Percentiles rank a stretch among this genome's conserved stretches.
These are phyloP conservation scores for Rutstroemia sp. DNA, from an alignment of 2,329 filamentous ascomycete genomes.

Conservation along the genomic window DNA sequence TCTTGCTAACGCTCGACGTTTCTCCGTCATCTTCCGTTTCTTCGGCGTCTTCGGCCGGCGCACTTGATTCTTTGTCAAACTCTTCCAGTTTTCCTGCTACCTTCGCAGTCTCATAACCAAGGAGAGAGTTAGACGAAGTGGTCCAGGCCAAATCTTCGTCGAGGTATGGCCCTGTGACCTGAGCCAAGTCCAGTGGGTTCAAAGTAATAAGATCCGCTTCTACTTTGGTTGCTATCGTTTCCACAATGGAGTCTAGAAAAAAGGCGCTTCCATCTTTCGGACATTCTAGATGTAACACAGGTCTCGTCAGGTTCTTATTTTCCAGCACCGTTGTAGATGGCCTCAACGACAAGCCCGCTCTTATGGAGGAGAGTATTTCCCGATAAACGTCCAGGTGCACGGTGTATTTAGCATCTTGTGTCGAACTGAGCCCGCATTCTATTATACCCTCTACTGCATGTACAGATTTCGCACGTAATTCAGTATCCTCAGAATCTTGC, in stretches of 20 bases:
- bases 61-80: conserved; percentile 38
- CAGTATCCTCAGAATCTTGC: background rate
- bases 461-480: background rate
- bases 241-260: conserved; percentile 53
- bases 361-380: conserved; percentile 40
- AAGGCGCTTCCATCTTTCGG: conserved; percentile 46
- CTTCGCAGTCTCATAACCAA: conserved; percentile 50
- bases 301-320: conserved; percentile 34
- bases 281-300: conserved; percentile 52
- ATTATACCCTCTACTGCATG: conserved; percentile 8
- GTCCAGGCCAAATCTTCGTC: conserved; percentile 48
- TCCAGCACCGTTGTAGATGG: conserved; percentile 21
- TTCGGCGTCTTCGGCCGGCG: conserved; percentile 36
- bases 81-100: conserved; percentile 46
- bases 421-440: conserved; percentile 13
- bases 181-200: conserved; percentile 61
- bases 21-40: conserved; percentile 33
- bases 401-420: conserved; percentile 21
- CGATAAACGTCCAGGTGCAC: conserved; percentile 26
- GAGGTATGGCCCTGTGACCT: conserved; percentile 62
- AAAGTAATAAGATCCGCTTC: conserved; percentile 61
- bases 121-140: conserved; percentile 41
- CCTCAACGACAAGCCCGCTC: conserved; percentile 40
- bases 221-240: conserved; percentile 52
- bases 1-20: background rate